Evolutionary conservation across 2,329 filamentous ascomycete species (phyloP).

Genomic region (Stachybotrys elegans): DNA sequence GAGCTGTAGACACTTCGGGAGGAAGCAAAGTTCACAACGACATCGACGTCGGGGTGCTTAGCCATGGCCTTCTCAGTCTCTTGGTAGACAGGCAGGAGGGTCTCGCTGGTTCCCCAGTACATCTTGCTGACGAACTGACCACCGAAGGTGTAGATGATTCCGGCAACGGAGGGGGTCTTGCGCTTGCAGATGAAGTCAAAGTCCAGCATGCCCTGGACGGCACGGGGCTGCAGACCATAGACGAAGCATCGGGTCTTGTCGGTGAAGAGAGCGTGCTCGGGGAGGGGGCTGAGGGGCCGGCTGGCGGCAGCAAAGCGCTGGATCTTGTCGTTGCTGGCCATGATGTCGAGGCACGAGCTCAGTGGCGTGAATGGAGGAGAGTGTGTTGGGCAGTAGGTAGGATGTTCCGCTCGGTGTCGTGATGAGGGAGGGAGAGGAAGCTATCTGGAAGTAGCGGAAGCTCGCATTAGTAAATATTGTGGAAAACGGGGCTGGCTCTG

Average conservation of each 20-base stretch:
- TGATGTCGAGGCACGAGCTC: too few relatives aligned
- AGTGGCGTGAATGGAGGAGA: too few relatives aligned
- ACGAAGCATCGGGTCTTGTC: constrained; percentile 99
- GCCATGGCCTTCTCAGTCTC: constrained; percentile 83
- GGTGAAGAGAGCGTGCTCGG: constrained; percentile 91
- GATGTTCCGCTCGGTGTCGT: constrained; percentile 1
- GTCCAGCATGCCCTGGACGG: constrained; percentile 91
- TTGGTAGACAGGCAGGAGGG: constrained; percentile 96
- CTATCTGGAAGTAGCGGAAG: background rate
- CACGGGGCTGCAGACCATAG: constrained; percentile 96
- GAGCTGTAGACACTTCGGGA: constrained; percentile 98
- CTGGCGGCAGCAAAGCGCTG: constrained; percentile 91
- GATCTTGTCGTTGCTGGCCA: constrained; percentile 97
- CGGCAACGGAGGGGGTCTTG: constrained; percentile 89
- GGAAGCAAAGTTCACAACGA: constrained; percentile 98
- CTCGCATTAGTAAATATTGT: background rate
- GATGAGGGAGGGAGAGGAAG: background rate
- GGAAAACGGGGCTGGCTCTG: background rate
- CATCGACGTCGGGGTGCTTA: constrained; percentile 97
- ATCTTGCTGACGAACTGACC: constrained; percentile 99
- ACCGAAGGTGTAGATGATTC: constrained; percentile 99
- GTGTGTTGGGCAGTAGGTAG: constrained; percentile 14
- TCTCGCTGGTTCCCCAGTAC: constrained; percentile 99
- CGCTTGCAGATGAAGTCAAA: constrained; percentile 99
- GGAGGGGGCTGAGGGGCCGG: constrained; percentile 82